Conservation (phyloP, 108 stramenopile genomes). For the Fragilariopsis cylindrus region DNA sequence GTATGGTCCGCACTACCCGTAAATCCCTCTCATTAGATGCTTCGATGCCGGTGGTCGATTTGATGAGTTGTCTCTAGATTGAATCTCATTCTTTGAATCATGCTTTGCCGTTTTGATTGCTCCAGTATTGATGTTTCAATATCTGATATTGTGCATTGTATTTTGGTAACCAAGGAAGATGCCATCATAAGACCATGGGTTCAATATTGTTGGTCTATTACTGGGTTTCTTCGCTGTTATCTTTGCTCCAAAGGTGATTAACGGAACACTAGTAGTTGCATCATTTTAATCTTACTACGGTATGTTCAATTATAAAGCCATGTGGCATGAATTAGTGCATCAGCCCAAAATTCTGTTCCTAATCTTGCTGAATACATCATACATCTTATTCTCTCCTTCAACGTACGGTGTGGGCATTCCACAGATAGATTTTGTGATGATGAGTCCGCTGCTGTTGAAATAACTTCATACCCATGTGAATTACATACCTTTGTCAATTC, state of each 20-base stretch:
- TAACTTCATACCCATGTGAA: background rate
- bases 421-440: slow-evolving; percentile 18
- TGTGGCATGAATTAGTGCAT: slow-evolving; percentile 14
- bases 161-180: slow-evolving; percentile 20
- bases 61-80: background rate
- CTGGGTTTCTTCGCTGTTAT: slow-evolving; percentile 13
- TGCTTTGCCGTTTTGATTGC: background rate
- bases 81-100: slow-evolving; percentile 11
- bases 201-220: background rate
- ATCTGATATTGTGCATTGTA: slow-evolving; percentile 10
- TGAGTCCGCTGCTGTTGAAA: slow-evolving; percentile 11
- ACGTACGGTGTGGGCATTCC: slow-evolving; percentile 14
- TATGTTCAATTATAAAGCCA: slow-evolving; percentile 22
- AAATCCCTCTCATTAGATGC: slow-evolving; percentile 7
- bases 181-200: slow-evolving; percentile 10
- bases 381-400: slow-evolving; percentile 7
- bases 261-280: background rate
- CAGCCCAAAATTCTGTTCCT: slow-evolving; percentile 6
- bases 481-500: background rate
- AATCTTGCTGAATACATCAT: slow-evolving; percentile 20
- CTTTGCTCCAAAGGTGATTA: slow-evolving; percentile 14
- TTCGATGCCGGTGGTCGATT: background rate
- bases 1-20: background rate
- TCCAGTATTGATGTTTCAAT: slow-evolving; percentile 5
- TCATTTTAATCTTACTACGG: background rate